phyloP scores from a whole-genome alignment of 2,329 filamentous ascomycete species.

The Phaeomoniella chlamydospora region DNA sequence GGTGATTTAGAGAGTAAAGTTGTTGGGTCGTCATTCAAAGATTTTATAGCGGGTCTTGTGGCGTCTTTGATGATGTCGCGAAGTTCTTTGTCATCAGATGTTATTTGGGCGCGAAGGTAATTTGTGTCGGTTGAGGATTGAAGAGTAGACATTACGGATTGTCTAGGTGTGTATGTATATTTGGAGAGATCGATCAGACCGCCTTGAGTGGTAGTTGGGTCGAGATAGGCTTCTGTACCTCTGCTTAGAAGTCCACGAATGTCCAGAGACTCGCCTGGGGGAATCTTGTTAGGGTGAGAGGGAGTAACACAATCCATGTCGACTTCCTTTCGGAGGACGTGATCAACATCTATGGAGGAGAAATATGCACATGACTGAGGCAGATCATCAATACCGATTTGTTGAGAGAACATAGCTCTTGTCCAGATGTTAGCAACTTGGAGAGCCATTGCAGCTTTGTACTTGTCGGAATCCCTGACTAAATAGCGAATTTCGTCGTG shows the following conservation, averaged over 20 bases:
- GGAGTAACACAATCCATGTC: slow-evolving; percentile 96
- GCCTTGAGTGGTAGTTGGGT: slow-evolving; percentile 44
- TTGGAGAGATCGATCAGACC: slow-evolving; percentile 44
- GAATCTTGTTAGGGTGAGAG: slow-evolving; percentile 63
- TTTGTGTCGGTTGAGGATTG: slow-evolving; percentile 31
- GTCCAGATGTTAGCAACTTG: slow-evolving; percentile 96
- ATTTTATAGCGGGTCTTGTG: slow-evolving; percentile 20
- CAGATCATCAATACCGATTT: slow-evolving; percentile 89
- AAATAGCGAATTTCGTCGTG: slow-evolving; percentile 97
- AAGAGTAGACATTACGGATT: slow-evolving; percentile 66
- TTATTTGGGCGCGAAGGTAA: slow-evolving; percentile 78
- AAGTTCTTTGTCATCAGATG: slow-evolving; percentile 58
- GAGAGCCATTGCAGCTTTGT: slow-evolving; percentile 78
- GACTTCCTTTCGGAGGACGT: slow-evolving; percentile 92
- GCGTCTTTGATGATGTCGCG: slow-evolving; percentile 53
- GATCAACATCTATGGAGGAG: slow-evolving; percentile 86
- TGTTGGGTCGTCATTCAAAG: neutral
- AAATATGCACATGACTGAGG: slow-evolving; percentile 94
- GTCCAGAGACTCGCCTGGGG: slow-evolving; percentile 75
- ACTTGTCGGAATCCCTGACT: slow-evolving; percentile 71
- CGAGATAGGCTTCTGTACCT: slow-evolving; percentile 52
- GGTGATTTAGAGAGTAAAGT: slow-evolving; percentile 9
- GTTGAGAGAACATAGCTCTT: slow-evolving; percentile 89
- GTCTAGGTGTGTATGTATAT: slow-evolving; percentile 55
- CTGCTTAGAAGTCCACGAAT: slow-evolving; percentile 65